Base-by-base conservation (phyloP, 2,329 filamentous ascomycete genomes). In the Ramichloridium luteum region DNA sequence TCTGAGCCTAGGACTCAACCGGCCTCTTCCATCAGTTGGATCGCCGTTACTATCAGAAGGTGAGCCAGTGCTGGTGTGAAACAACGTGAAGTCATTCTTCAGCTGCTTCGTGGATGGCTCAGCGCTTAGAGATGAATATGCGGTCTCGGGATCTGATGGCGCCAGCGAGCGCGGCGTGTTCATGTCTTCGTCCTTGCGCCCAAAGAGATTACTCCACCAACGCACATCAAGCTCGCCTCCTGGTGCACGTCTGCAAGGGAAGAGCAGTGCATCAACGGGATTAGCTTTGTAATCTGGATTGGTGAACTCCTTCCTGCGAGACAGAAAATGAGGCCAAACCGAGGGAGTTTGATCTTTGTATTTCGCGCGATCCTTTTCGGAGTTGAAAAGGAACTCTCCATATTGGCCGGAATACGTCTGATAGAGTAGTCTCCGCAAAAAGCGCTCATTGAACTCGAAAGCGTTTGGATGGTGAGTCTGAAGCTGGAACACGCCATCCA, bases 371-470 rank as follows among this genome's bases (percentile, higher is more conserved):
- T 93, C 81, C 50, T 85, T 90, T 55, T 98, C 90, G 34, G 75
- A 92, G 59, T 98, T 94, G 58, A 82, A 93, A 4, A 98, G 67
- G 54, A 98, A 98, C 0, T 88, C 94, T 27, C 90, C 90, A 42
- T 94, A 98, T 54, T 98, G 90, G 44, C 86, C 93, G 1, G 88
- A 88, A 53, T 96, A 88, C 2, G 93, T 70, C 54, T 98, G 90
- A 52, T 96, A 98, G 2, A 96, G 66, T 3, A 98, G 64, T 13
- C 90, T 75, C 15, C 84, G 72, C 5, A 98, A 62, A 56, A 98
- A 96, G 4, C 88, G 76, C 54, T 96, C 90, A 45, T 93, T 96
- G 59, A 85, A 98, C 55, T 98, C 88, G 51, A 98, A 98, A 0
- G 86, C 78, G 5, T 74, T 80, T 1, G 85, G 85, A 47, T 88